Conservation (phyloP, 192 early-diverging fungal genomes). For the Coemansia aciculifera region DNA sequence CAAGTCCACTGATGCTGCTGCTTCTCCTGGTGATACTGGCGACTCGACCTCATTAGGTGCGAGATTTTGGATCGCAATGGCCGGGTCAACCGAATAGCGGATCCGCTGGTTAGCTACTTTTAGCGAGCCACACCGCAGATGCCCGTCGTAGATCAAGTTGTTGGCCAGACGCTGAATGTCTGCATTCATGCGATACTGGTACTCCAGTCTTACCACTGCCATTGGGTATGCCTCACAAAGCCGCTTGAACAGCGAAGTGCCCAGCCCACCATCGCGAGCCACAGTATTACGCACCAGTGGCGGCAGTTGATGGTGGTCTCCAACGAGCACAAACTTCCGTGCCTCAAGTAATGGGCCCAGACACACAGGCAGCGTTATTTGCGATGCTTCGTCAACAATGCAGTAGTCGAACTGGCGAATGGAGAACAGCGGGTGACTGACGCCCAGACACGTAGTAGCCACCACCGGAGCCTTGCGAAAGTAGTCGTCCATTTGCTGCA, state of each 20-base stretch:
- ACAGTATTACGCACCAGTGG: slow-evolving; percentile 70
- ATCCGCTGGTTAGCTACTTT: slow-evolving; percentile 61
- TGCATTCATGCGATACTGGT: slow-evolving; percentile 92
- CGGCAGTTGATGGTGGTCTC: slow-evolving; percentile 93
- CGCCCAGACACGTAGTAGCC: slow-evolving; percentile 87
- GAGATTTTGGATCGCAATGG: slow-evolving; percentile 16
- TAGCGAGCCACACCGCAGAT: slow-evolving; percentile 71
- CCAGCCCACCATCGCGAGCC: slow-evolving; percentile 40
- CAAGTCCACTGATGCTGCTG: slow-evolving; percentile 8
- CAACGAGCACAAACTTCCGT: slow-evolving; percentile 86
- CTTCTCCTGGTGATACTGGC: neutral
- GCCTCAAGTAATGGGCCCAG: slow-evolving; percentile 84
- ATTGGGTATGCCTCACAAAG: slow-evolving; percentile 81
- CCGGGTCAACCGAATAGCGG: slow-evolving; percentile 23
- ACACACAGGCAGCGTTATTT: slow-evolving; percentile 88
- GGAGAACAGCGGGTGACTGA: slow-evolving; percentile 73
- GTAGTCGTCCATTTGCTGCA: slow-evolving; percentile 60
- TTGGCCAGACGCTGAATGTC: slow-evolving; percentile 89
- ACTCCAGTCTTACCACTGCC: slow-evolving; percentile 68
- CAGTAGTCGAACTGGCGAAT: slow-evolving; percentile 88
- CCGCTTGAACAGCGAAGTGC: slow-evolving; percentile 75
- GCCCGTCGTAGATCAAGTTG: slow-evolving; percentile 75
- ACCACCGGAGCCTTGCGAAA: slow-evolving; percentile 70
- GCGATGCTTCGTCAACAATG: slow-evolving; percentile 95
- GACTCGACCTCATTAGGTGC: slow-evolving; percentile 3